A percentile compares a stretch with the other conserved stretches of the same genome.
Evolutionary conservation across 495 filamentous ascomycete genomes (phyloP).

Genomic region (Penicillium simplicissimum): DNA sequence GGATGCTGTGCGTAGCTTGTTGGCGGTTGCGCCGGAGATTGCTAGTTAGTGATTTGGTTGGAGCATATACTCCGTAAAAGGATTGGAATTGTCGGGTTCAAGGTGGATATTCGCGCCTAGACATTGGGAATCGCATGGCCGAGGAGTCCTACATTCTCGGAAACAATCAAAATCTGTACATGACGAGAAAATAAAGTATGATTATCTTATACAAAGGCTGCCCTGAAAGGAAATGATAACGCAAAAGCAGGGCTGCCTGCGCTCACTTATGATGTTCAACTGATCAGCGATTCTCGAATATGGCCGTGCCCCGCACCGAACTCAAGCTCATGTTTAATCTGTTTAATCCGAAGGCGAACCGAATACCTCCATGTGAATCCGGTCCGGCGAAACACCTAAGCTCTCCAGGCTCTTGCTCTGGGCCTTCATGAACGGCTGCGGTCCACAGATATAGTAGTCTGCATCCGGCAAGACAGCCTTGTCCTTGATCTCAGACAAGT

Average conservation of each 20-base stretch:
- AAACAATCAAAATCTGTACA: background rate
- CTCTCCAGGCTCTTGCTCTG: slow-evolving; percentile 42
- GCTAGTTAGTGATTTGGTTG: too few species aligned
- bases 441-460: slow-evolving; percentile 65
- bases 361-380: slow-evolving; percentile 60
- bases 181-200: background rate
- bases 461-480: slow-evolving; percentile 47
- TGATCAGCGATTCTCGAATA: background rate
- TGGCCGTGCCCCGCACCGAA: background rate
- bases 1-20: too few species aligned
- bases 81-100: too few species aligned
- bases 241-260: background rate
- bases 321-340: background rate
- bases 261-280: background rate
- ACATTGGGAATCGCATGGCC: too few species aligned
- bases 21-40: too few species aligned
- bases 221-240: background rate
- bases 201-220: background rate
- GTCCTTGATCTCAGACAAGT: slow-evolving; percentile 47
- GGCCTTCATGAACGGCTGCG: slow-evolving; percentile 59
- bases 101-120: too few species aligned
- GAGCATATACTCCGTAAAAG: too few species aligned
- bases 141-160: background rate
- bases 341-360: slow-evolving; percentile 28
- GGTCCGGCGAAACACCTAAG: slow-evolving; percentile 47